Evolutionary conservation across 2,329 filamentous ascomycete genomes (phyloP), one percentile per base, ranked within the genome.

Genomic region (Alternaria ventricosa): DNA sequence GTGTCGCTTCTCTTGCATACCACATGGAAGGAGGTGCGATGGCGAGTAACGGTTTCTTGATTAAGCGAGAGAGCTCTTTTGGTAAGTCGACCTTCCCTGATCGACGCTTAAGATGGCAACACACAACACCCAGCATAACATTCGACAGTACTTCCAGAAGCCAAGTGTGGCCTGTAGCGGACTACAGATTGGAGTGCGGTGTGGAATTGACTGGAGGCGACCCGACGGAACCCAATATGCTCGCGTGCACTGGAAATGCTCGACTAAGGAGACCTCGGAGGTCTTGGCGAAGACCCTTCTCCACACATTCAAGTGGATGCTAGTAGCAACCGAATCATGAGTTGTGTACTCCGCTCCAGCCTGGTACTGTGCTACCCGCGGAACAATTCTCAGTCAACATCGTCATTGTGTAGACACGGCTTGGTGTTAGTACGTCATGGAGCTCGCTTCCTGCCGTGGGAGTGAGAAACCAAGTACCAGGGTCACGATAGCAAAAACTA

Each of bases 401-500:
- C 53, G 33, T 22, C 33, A 41, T n/a, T 56, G 23, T 36, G 23
- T 44, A 45, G 27, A 18, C 6, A 5, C 18, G 25, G 12, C 20
- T 23, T 60, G 57, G 49, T 36, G 9, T 30, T 22, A n/a, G 11
- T 47, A 62, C 51, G 61, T 56, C 61, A 63, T 56, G 43, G 18
- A 15, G 15, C 27, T 41, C 50, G 57, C 51, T 45, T 60, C 18
- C 46, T 51, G 50, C 27, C 44, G 33, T 27, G 57, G 25, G 5
- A 23, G 55, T 30, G n/a, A 25, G 53, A 55, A 10, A 43, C 30
- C 28, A 53, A 20, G 33, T 43, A 10, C 33, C 15, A 20, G 23
- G 41, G n/a, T 44, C n/a, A 23, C 30, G 30, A 51, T 44, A 10
- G n/a, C 20, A 46, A 23, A 13, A 46, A 23, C 12, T 5, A 36